phyloP scores from a whole-genome alignment of 805 yeast species.

The Candida takata region DNA sequence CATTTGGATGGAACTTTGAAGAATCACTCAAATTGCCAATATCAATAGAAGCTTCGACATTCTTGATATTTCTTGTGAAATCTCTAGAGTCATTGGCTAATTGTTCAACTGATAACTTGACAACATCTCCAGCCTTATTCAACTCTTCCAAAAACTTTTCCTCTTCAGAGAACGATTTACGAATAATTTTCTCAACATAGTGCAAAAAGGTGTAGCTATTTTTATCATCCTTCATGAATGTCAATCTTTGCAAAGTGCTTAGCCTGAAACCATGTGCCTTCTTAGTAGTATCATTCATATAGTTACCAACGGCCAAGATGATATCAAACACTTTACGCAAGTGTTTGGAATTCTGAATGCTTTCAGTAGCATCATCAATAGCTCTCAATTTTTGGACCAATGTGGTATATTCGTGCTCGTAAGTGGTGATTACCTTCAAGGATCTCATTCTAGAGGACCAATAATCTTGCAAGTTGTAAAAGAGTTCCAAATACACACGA shows the following conservation, averaged over 20 bases:
- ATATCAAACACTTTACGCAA: constrained; percentile 55
- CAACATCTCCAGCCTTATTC: constrained; percentile 41
- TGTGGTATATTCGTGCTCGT: constrained; percentile 61
- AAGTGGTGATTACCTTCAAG: constrained; percentile 44
- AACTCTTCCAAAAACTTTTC: constrained; percentile 57
- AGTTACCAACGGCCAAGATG: constrained; percentile 68
- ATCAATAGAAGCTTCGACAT: constrained; percentile 47
- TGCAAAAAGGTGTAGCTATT: constrained; percentile 68
- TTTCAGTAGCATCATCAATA: constrained; percentile 53
- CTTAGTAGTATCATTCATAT: constrained; percentile 67
- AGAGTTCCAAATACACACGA: constrained; percentile 58
- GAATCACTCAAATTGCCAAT: constrained; percentile 61
- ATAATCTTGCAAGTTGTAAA: constrained; percentile 59
- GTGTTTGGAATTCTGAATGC: constrained; percentile 44
- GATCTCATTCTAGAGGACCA: constrained; percentile 72
- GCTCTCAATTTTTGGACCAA: constrained; percentile 46
- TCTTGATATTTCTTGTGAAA: constrained; percentile 41
- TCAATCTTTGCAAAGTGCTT: constrained; percentile 59
- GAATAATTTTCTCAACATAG: constrained; percentile 62
- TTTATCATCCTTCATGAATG: constrained; percentile 60
- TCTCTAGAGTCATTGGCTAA: constrained; percentile 53
- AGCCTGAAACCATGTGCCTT: constrained; percentile 66
- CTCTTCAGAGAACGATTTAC: constrained; percentile 59
- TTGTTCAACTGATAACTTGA: constrained; percentile 58
- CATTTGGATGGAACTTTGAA: constrained; percentile 58